These are phyloP conservation scores for Sporothrix curviconia DNA, from an alignment of 2,329 filamentous ascomycete species.

Conservation along the genomic window DNA sequence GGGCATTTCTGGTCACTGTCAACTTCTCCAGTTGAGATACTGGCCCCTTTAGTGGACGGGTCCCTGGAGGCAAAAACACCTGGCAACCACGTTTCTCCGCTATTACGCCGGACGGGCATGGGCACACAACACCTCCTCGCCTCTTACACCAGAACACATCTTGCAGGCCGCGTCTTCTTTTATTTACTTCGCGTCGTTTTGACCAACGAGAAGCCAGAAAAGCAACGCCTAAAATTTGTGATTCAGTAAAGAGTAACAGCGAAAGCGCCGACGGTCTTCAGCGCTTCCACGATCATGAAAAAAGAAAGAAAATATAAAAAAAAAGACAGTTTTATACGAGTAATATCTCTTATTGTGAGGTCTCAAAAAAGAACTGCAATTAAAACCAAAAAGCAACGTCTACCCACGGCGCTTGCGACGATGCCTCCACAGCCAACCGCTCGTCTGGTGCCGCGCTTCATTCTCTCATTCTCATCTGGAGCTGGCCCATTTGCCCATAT, in stretches of 20 bases:
- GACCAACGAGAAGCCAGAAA: neutral
- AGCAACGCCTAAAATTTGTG: neutral
- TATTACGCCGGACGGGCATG: neutral
- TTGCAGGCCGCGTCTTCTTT: neutral
- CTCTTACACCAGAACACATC: neutral
- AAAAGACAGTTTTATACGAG: neutral
- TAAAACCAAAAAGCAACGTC: neutral
- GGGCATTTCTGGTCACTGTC: too few relatives aligned
- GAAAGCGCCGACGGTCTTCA: neutral
- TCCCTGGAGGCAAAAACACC: neutral
- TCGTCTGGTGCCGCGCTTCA: neutral
- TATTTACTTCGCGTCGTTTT: conserved; percentile 15
- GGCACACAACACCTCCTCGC: neutral
- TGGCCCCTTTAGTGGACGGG: neutral
- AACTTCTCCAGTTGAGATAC: too few relatives aligned
- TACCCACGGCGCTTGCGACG: neutral
- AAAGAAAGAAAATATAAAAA: neutral
- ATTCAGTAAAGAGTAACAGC: neutral
- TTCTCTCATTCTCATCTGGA: neutral
- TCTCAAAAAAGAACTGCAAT: neutral
- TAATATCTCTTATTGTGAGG: too few relatives aligned
- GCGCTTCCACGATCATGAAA: too few relatives aligned
- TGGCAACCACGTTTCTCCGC: conserved; percentile 13
- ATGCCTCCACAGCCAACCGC: neutral
- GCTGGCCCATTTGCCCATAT: neutral